Conservation (phyloP, 1,139 yeast species). For the Scheffersomyces titani region DNA sequence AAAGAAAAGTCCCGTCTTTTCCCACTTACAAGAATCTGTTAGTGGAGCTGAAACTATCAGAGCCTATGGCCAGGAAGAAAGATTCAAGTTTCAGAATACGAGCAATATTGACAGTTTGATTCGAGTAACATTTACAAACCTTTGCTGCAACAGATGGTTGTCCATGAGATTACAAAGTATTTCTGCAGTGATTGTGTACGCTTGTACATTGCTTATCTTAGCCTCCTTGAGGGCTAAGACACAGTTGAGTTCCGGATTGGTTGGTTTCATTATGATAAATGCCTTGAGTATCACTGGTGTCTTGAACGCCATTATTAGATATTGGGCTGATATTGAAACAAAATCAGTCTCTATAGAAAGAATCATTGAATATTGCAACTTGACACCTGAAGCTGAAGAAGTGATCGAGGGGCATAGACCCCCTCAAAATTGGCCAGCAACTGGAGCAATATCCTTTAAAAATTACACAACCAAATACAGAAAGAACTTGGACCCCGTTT, state of each 20-base stretch:
- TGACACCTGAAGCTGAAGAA: conserved; percentile 36
- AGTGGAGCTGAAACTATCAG: conserved; percentile 38
- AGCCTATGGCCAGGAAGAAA: conserved; percentile 31
- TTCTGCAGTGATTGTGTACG: conserved; percentile 32
- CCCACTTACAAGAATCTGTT: conserved; percentile 40
- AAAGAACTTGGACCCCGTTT: conserved; percentile 37
- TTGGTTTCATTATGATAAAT: conserved; percentile 40
- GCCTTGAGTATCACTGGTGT: conserved; percentile 33
- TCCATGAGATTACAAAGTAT: conserved; percentile 39
- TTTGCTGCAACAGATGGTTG: conserved; percentile 38
- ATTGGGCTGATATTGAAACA: conserved; percentile 39
- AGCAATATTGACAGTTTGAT: conserved; percentile 22
- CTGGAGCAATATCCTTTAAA: conserved; percentile 30
- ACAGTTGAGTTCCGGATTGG: conserved; percentile 29
- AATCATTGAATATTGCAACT: conserved; percentile 34
- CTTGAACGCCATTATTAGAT: conserved; percentile 32
- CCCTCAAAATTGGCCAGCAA: conserved; percentile 29
- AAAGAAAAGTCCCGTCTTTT: conserved; percentile 33
- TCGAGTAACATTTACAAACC: conserved; percentile 22
- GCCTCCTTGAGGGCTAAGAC: conserved; percentile 20
- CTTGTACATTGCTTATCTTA: conserved; percentile 29
- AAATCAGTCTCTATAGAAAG: conserved; percentile 37
- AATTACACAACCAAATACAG: conserved; percentile 37
- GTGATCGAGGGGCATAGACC: conserved; percentile 29
- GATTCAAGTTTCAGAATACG: conserved; percentile 25